Evolutionary conservation across 208 protist genomes (phyloP), one percentile per base, ranked within the genome.

Genomic region (Lotmaria passim): DNA sequence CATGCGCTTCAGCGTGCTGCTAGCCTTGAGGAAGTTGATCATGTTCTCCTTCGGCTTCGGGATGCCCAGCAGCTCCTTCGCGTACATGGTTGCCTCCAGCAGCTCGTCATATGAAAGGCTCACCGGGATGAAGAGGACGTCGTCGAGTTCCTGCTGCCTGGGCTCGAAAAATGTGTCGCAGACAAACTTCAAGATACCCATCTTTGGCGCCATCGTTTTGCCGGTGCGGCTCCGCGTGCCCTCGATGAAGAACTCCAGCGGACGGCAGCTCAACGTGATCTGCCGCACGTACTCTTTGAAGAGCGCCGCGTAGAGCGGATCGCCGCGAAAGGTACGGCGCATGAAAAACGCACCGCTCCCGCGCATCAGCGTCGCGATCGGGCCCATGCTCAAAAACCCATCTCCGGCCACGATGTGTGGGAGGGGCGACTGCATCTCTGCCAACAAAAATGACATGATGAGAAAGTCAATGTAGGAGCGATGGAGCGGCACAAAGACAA

Each of bases 261-360:
- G 68, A 34, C 79, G 81, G 11, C 74, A 60, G 26, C 74, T 67
- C 38, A 75, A 74, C 34, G 93, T 82, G 12, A 98, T 74, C 46
- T 92, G 87, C 24, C 79, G 76, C 14, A 96, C 73, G 64, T 97
- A 98, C 69, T 95, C 86, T 62, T 69, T 77, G 67, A 97, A 95
- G 24, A 97, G 79, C 15, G 70, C 61, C 30, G 79, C 73, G 69
- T 98, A 97, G 19, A 98, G 73, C 2, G 62, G 68, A 73, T 97
- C 92, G 46, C 79, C 78, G 34, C 83, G 77, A 69, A 98, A 97
- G 33, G 78, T 80, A 44, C 90, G 80, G 39, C 89, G 89, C 77
- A 98, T 95, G 58, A 98, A 98, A 63, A 98, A 95, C n/a, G 90
- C 92, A 14, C 92, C 92, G 62, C 85, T 90, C n/a, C 90, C 87